Evolutionary conservation across 2,329 filamentous ascomycete species (phyloP).

Genomic region (Emmonsiellopsis sp.): DNA sequence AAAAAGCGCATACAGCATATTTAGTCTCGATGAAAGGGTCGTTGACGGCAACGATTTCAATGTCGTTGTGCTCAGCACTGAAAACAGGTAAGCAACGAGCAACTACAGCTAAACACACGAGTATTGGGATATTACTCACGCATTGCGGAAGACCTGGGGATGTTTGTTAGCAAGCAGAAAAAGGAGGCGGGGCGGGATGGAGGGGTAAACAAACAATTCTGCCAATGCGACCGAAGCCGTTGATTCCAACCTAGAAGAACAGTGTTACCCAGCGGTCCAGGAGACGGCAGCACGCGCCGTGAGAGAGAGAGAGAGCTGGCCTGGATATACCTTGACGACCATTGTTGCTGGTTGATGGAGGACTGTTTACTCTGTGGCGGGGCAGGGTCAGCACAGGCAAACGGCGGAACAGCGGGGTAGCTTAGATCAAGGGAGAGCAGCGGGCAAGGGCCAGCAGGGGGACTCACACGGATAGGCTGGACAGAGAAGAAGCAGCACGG

Average conservation of each 20-base stretch:
- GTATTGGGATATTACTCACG: conserved; percentile 44
- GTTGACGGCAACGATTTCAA: conserved; percentile 94
- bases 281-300: background rate
- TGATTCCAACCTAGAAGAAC: conserved; percentile 82
- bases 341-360: conserved; percentile 6
- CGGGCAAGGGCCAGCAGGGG: too few species aligned
- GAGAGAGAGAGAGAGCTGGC: background rate
- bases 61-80: conserved; percentile 73
- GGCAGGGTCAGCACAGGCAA: conserved; percentile 20
- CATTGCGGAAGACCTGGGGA: conserved; percentile 80
- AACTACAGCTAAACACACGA: background rate
- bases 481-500: too few species aligned
- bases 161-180: conserved; percentile 16
- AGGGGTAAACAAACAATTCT: conserved; percentile 56
- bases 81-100: background rate
- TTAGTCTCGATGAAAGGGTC: conserved; percentile 97
- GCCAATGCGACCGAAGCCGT: conserved; percentile 99
- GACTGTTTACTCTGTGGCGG: conserved; percentile 11
- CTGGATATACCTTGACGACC: conserved; percentile 13
- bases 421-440: conserved; percentile 8
- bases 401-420: conserved; percentile 1
- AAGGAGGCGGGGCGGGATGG: background rate
- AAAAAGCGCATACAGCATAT: conserved; percentile 71
- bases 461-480: too few species aligned
- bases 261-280: background rate